phyloP scores from a whole-genome alignment of 139 green algal genomes.

The Chlorella sp. region DNA sequence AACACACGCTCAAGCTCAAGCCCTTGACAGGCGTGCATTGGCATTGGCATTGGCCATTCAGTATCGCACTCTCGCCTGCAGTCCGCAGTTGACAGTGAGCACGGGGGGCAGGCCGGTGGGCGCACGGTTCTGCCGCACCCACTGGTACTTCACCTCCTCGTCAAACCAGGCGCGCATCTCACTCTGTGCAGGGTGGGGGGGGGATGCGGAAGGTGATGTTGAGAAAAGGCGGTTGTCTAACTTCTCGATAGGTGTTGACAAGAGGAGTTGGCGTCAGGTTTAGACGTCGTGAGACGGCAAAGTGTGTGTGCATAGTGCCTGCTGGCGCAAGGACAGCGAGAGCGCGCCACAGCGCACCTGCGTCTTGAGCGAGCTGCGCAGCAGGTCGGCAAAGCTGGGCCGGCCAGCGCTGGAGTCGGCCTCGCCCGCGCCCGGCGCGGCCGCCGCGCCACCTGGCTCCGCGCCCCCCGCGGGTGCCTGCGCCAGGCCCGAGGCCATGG shows the following conservation, averaged over 20 bases:
- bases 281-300: too few species aligned
- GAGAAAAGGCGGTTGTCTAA: too few species aligned
- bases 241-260: too few species aligned
- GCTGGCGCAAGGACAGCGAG: too few species aligned
- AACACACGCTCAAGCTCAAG: not conserved
- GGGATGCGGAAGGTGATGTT: too few species aligned
- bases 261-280: too few species aligned
- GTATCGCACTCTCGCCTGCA: slow-evolving; percentile 25
- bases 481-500: not conserved
- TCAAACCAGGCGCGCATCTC: slow-evolving; percentile 88
- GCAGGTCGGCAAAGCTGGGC: slow-evolving; percentile 62
- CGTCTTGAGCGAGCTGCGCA: slow-evolving; percentile 58
- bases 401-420: not conserved
- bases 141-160: slow-evolving; percentile 69
- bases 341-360: too few species aligned
- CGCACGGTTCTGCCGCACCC: slow-evolving; percentile 63
- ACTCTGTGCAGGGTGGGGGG: slow-evolving; percentile 16
- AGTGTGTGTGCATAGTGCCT: too few species aligned
- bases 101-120: slow-evolving; percentile 64
- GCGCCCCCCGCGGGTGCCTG: not conserved
- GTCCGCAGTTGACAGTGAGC: slow-evolving; percentile 68
- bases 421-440: not conserved
- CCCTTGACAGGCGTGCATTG: not conserved
- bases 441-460: not conserved
- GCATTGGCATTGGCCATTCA: too few species aligned